These are phyloP conservation scores for Phaeotremella fagi DNA, from an alignment of 768 basidiomycete species.

Conservation along the genomic window DNA sequence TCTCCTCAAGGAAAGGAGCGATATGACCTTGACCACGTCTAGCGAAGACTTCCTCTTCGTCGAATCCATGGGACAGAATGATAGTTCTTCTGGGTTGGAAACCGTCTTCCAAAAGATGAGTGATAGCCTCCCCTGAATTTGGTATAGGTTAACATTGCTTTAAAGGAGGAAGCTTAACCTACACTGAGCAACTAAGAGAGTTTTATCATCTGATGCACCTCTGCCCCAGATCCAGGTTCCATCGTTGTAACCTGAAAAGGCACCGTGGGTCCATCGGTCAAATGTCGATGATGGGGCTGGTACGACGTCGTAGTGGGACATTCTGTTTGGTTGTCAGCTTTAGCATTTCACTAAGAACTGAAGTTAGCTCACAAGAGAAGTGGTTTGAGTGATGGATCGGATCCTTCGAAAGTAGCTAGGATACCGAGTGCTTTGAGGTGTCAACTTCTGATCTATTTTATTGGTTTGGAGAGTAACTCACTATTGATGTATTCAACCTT, in stretches of 20 bases:
- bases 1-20: constrained; percentile 38
- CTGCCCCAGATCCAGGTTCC: constrained; percentile 40
- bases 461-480: too few relatives aligned
- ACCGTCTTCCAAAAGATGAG: constrained; percentile 35
- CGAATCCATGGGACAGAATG: constrained; percentile 42
- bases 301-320: constrained; percentile 46
- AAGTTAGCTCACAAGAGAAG: constrained; percentile 27
- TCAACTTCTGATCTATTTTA: too few relatives aligned
- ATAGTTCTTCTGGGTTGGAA: constrained; percentile 37
- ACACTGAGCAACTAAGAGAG: constrained; percentile 43
- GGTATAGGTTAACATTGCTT: neutral
- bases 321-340: constrained; percentile 10
- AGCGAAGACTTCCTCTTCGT: constrained; percentile 46
- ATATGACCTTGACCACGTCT: constrained; percentile 42
- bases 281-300: constrained; percentile 40
- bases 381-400: constrained; percentile 41
- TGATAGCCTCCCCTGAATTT: constrained; percentile 38
- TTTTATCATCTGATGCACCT: constrained; percentile 44
- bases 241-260: constrained; percentile 42
- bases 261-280: constrained; percentile 41
- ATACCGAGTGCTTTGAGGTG: constrained; percentile 37
- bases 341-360: neutral
- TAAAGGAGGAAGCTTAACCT: constrained; percentile 5
- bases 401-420: constrained; percentile 38
- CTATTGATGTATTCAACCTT: constrained; percentile 44